A percentile compares a stretch with the other conserved stretches of the same genome.
Evolutionary conservation across 2,329 filamentous ascomycete genomes (phyloP).

Genomic region (Colletotrichum falcatum): DNA sequence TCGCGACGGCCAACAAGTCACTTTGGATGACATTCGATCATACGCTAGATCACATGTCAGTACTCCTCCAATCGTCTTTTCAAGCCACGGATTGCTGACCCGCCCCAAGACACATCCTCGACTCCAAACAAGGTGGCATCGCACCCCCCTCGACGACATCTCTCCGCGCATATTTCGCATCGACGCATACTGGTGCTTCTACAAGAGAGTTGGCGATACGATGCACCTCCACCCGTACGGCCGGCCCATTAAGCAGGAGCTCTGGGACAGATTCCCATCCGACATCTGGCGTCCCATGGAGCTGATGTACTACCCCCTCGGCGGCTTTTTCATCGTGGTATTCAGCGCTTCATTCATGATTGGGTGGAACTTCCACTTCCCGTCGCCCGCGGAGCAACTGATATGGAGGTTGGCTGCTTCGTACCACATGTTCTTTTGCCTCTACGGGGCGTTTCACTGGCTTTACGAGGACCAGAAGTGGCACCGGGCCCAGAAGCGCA

Average conservation of each 20-base stretch:
- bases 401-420: conserved; percentile 42
- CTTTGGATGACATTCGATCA: conserved; percentile 27
- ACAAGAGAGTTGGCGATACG: conserved; percentile 40
- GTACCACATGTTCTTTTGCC: conserved; percentile 7
- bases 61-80: not conserved
- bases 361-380: conserved; percentile 48
- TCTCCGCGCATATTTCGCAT: conserved; percentile 37
- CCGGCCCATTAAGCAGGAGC: conserved; percentile 38
- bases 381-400: conserved; percentile 41
- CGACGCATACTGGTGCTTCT: conserved; percentile 44
- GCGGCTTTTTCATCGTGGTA: conserved; percentile 28
- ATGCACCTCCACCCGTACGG: conserved; percentile 40
- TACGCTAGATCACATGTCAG: conserved; percentile 27
- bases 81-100: not conserved
- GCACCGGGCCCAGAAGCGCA: not conserved
- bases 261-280: conserved; percentile 45
- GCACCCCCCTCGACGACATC: conserved; percentile 52
- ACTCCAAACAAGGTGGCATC: conserved; percentile 44
- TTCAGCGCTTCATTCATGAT: conserved; percentile 43
- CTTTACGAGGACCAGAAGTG: conserved; percentile 6
- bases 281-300: conserved; percentile 42
- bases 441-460: conserved; percentile 6
- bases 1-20: conserved; percentile 21
- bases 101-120: conserved; percentile 44
- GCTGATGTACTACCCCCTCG: conserved; percentile 19